Percentiles rank a stretch among this genome's conserved stretches.
Evolutionary conservation across 176 grass and related monocot species (phyloP).

Genomic region (Avena sativa): DNA sequence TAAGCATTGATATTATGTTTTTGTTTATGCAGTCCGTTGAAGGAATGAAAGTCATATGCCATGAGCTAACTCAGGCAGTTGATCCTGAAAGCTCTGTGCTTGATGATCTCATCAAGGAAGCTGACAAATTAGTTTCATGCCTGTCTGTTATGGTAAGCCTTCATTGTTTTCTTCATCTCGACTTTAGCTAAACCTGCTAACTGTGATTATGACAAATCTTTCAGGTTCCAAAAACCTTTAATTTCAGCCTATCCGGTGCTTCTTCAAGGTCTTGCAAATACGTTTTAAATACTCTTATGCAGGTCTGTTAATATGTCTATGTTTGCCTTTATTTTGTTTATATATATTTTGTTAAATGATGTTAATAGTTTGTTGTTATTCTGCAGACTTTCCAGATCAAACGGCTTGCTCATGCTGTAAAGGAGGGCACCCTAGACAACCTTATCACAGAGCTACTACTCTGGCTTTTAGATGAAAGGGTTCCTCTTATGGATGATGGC

Average conservation of each 20-base stretch:
- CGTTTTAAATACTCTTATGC: constrained; percentile 99
- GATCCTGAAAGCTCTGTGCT: constrained; percentile 74
- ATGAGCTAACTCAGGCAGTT: constrained; percentile 82
- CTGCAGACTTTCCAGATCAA: constrained; percentile 93
- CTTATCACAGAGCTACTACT: constrained; percentile 98
- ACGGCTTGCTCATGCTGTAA: constrained; percentile 90
- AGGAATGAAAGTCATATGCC: constrained; percentile 99
- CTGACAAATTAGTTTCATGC: constrained; percentile 95
- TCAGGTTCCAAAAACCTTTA: constrained; percentile 95
- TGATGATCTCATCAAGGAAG: constrained; percentile 91
- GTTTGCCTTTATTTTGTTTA: neutral
- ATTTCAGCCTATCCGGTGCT: constrained; percentile 95
- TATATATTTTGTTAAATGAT: constrained; percentile 19
- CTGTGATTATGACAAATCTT: constrained; percentile 21
- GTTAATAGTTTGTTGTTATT: constrained; percentile 22
- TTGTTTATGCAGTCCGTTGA: constrained; percentile 86
- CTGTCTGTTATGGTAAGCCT: constrained; percentile 80
- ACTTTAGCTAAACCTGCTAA: constrained; percentile 20
- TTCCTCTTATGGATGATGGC: constrained; percentile 98
- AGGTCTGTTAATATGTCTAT: constrained; percentile 51
- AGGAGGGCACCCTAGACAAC: constrained; percentile 90
- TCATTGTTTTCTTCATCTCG: constrained; percentile 36
- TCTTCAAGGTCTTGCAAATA: constrained; percentile 99
- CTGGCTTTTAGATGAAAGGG: constrained; percentile 99
- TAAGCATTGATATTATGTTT: constrained; percentile 33